These are phyloP conservation scores for Trypanosoma vivax DNA, from an alignment of 208 protist genomes.

Conservation along the genomic window DNA sequence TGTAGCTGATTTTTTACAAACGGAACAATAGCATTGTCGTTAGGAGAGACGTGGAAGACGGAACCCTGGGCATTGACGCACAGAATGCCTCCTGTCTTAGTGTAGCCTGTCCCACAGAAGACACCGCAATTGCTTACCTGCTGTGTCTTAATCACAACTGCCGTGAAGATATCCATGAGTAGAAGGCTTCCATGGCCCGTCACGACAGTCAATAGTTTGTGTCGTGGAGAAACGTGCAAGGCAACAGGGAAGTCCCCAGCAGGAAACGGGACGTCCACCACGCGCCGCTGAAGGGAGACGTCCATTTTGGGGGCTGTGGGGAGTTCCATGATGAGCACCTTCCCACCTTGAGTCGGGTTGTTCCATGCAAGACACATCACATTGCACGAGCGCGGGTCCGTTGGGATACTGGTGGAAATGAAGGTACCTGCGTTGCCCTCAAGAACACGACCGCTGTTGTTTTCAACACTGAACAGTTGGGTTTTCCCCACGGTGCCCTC, in stretches of 20 bases:
- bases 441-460: constrained; percentile 90
- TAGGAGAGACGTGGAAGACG: constrained; percentile 91
- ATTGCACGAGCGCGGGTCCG: constrained; percentile 72
- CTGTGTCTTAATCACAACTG: constrained; percentile 91
- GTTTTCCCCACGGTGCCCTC: constrained; percentile 92
- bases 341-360: constrained; percentile 66
- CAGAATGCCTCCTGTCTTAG: constrained; percentile 89
- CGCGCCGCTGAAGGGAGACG: constrained; percentile 46
- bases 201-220: constrained; percentile 96
- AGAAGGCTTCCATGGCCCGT: constrained; percentile 94
- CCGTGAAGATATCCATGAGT: constrained; percentile 96
- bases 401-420: constrained; percentile 65
- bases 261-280: constrained; percentile 55
- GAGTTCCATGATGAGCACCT: constrained; percentile 90
- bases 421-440: constrained; percentile 97
- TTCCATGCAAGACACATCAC: constrained; percentile 95
- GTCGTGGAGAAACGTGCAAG: constrained; percentile 93
- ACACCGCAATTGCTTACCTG: constrained; percentile 94
- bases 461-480: constrained; percentile 97
- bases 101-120: constrained; percentile 92
- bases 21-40: constrained; percentile 95
- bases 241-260: constrained; percentile 98
- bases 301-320: constrained; percentile 73
- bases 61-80: constrained; percentile 95
- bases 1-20: constrained; percentile 93